phyloP scores from a whole-genome alignment of 768 basidiomycete species.

The Amylocystis lapponica region DNA sequence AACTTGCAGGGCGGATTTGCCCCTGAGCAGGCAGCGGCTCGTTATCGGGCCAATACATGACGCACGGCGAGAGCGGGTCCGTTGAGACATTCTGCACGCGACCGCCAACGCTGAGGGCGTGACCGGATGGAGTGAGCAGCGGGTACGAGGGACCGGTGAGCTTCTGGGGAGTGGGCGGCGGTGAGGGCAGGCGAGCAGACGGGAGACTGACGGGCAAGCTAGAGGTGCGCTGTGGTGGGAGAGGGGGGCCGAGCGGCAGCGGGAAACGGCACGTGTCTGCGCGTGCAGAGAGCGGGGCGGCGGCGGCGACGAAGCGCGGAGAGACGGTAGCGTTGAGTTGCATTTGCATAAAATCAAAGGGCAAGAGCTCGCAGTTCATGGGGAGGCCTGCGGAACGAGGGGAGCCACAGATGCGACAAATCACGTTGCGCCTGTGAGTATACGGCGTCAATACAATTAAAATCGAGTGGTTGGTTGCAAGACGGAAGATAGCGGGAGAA shows the following conservation, averaged over 20 bases:
- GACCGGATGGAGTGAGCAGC: constrained; percentile 78
- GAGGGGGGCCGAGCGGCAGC: not conserved
- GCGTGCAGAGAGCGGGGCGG: not conserved
- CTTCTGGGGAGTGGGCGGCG: not conserved
- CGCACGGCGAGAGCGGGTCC: constrained; percentile 66
- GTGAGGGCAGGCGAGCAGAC: not conserved
- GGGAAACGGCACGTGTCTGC: not conserved
- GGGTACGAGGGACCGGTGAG: constrained; percentile 39
- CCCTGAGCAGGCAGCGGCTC: constrained; percentile 77
- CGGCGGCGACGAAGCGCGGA: constrained; percentile 8
- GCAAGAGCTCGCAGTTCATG: constrained; percentile 24
- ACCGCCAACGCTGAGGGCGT: constrained; percentile 70
- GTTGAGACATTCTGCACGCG: constrained; percentile 73
- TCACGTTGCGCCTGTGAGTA: constrained; percentile 62
- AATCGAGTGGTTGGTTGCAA: no score
- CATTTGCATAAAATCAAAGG: constrained; percentile 11
- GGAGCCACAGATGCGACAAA: constrained; percentile 63
- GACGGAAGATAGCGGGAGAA: no score
- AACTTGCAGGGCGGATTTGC: constrained; percentile 57
- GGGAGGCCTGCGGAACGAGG: constrained; percentile 11
- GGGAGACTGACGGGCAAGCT: not conserved
- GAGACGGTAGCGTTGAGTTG: constrained; percentile 20
- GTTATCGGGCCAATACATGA: constrained; percentile 92
- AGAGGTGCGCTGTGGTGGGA: not conserved
- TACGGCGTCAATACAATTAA: no score